Percentiles rank a stretch among this genome's conserved stretches.
Evolutionary conservation across 345 rosid species (phyloP).

Genomic region (Populus deltoides): DNA sequence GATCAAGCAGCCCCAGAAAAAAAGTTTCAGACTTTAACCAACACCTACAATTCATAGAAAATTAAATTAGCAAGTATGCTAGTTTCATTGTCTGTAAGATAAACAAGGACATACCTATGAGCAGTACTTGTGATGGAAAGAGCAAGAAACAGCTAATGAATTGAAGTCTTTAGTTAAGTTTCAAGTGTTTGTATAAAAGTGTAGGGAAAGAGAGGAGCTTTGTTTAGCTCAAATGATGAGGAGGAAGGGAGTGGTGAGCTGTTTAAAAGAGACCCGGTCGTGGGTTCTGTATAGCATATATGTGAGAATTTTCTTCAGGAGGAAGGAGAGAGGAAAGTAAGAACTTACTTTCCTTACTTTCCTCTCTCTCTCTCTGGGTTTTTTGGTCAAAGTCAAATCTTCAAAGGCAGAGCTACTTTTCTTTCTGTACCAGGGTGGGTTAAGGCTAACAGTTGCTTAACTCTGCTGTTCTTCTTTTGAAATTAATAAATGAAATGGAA

Average conservation of each 20-base stretch:
- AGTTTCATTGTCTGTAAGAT: background rate
- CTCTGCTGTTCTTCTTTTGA: constrained; percentile 7
- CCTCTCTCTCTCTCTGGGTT: background rate
- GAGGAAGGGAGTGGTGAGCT: constrained; percentile 4
- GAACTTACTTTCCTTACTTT: constrained; percentile 46
- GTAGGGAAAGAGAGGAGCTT: background rate
- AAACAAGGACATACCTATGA: constrained; percentile 19
- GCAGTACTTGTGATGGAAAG: background rate
- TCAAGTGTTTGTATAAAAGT: background rate
- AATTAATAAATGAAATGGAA: constrained; percentile 11
- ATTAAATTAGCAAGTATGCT: background rate
- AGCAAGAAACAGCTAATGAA: background rate
- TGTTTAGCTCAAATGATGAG: background rate
- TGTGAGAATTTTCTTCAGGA: constrained; percentile 11
- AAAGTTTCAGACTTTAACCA: constrained; percentile 18
- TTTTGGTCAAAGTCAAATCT: constrained; percentile 61
- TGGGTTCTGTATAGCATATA: constrained; percentile 21
- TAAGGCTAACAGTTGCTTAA: background rate
- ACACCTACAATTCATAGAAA: background rate
- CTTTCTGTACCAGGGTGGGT: background rate
- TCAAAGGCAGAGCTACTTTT: constrained; percentile 30
- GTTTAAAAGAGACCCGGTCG: constrained; percentile 7
- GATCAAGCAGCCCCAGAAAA: background rate
- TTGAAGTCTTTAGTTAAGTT: background rate
- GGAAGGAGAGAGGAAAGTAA: constrained; percentile 70